phyloP scores from a whole-genome alignment of 2,329 filamentous ascomycete genomes.

The Colletotrichum nymphaeae region DNA sequence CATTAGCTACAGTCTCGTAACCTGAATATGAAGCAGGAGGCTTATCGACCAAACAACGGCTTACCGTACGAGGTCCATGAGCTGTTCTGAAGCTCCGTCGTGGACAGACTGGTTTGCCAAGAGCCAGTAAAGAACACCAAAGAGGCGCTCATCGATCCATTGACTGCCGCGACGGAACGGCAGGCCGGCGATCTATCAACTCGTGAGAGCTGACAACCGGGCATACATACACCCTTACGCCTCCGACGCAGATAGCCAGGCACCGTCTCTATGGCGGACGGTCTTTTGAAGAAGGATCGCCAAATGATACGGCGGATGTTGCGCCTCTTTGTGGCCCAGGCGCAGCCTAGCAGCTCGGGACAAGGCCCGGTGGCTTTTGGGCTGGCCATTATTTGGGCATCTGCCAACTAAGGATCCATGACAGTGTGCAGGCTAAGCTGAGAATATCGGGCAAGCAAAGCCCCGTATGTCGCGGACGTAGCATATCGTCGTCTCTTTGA shows the following conservation, averaged over 20 bases:
- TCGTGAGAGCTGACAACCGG: constrained; percentile 9
- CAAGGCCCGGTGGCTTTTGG: background rate
- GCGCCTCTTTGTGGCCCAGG: constrained; percentile 14
- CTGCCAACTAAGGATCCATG: background rate
- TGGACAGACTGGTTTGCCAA: background rate
- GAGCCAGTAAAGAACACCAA: background rate
- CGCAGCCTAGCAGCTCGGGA: constrained; percentile 8
- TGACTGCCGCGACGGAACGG: background rate
- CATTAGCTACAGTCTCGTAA: background rate
- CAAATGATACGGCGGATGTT: constrained; percentile 1
- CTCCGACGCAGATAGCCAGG: constrained; percentile 18
- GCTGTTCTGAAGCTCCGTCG: background rate
- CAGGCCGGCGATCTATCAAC: background rate
- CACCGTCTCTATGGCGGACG: constrained; percentile 6
- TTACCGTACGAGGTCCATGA: background rate
- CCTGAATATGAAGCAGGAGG: constrained; percentile 7
- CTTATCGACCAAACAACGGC: background rate
- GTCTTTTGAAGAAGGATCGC: background rate
- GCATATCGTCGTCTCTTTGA: constrained; percentile 22
- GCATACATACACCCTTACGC: background rate
- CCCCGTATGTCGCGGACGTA: background rate
- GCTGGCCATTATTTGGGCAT: background rate
- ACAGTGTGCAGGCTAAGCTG: constrained; percentile 4
- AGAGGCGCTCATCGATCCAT: constrained; percentile 14
- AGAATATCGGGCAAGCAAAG: background rate